Evolutionary conservation across 1,139 yeast genomes (phyloP), one percentile per base, ranked within the genome.

Genomic region (Magnusiomyces tetraspermus): DNA sequence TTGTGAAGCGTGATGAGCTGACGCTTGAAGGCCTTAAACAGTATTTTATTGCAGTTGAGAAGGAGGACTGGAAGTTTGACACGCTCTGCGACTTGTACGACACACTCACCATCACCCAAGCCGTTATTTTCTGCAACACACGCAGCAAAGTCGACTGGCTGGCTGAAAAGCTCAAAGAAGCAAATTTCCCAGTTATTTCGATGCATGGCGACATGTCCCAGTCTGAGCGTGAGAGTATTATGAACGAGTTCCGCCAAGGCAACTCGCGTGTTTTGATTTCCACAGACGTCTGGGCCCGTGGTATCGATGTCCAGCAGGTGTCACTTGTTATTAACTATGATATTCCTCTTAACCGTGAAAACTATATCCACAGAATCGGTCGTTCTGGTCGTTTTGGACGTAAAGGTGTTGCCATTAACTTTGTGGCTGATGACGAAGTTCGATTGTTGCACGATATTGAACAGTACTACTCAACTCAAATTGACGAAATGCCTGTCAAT

Each of bases 351-450:
- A 88, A 90, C 83, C 86, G 89, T 75, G 97, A 92, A 77, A 90
- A 92, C 85, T 92, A 92, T 75, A 88, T 92, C 71, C 98, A 92
- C 80, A 85, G 98, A 83, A 92, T 92, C 69, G 98, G 98, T 82
- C 87, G 98, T 81, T 95, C 96, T 79, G 98, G 98, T 79, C 92
- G 98, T 79, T 92, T 92, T 79, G 98, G 98, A 79, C 84, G 98
- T 77, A 92, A 92, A 83, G 98, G 98, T 84, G 96, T 90, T 71
- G 97, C 98, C 68, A 89, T 92, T 80, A 92, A 92, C 83, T 85
- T 92, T 67, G 95, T 90, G 71, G 89, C 97, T 63, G 81, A 79
- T 67, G 83, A 84, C 64, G 97, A 92, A 71, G 88, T 89, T 70
- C 84, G 83, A 69, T 85, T 85, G 78, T 82, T 94, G 85, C 86